These are phyloP conservation scores for Wallacemonas sp. DNA, from an alignment of 208 protist genomes.

Conservation along the genomic window DNA sequence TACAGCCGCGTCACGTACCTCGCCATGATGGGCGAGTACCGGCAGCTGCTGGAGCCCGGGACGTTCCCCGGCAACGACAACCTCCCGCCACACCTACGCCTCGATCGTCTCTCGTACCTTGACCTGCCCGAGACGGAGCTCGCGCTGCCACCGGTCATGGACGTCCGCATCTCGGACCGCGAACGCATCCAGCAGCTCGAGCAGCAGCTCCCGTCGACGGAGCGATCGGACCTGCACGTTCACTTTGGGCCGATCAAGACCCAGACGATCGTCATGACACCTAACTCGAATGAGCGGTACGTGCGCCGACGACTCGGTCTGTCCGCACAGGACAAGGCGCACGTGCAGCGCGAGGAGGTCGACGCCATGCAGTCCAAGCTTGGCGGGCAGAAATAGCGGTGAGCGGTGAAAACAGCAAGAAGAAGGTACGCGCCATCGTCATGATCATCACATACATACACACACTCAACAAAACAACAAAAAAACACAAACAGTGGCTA, in stretches of 20 bases:
- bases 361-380: not conserved
- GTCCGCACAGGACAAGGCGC: slow-evolving; percentile 38
- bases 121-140: slow-evolving; percentile 76
- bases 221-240: slow-evolving; percentile 69
- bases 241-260: slow-evolving; percentile 73
- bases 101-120: slow-evolving; percentile 76
- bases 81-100: slow-evolving; percentile 79
- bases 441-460: not conserved
- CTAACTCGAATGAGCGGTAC: slow-evolving; percentile 69
- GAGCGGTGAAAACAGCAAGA: not conserved
- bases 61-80: slow-evolving; percentile 69
- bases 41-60: slow-evolving; percentile 73
- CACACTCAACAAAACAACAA: slow-evolving; percentile 10
- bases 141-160: slow-evolving; percentile 76
- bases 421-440: not conserved
- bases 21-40: slow-evolving; percentile 86
- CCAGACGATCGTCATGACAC: slow-evolving; percentile 81
- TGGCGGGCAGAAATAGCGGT: not conserved
- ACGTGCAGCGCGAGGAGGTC: slow-evolving; percentile 16
- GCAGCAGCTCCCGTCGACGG: slow-evolving; percentile 48
- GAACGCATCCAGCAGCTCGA: slow-evolving; percentile 64
- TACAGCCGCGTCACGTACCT: slow-evolving; percentile 81
- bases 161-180: slow-evolving; percentile 55
- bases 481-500: not conserved
- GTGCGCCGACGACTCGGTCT: slow-evolving; percentile 70